phyloP scores from a whole-genome alignment of 192 early-diverging fungal species.

The Oehlia diaphana region DNA sequence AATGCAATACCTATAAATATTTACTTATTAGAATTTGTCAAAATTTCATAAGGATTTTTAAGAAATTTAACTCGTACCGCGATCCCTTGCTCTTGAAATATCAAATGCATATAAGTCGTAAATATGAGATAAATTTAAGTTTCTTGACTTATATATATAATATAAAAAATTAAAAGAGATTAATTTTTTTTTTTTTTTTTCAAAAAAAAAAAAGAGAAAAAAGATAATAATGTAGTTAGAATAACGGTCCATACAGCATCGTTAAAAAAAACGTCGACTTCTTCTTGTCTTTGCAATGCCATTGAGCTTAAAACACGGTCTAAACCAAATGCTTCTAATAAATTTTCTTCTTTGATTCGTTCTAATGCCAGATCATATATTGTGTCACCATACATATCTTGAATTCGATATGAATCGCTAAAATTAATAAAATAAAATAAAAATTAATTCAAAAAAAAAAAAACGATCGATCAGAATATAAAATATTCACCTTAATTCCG shows the following conservation, averaged over 20 bases:
- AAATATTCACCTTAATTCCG: constrained; percentile 4
- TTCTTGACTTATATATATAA: neutral
- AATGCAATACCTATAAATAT: constrained; percentile 17
- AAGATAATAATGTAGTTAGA: too few relatives aligned
- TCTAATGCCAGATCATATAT: neutral
- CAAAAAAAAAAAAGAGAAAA: too few relatives aligned
- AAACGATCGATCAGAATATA: neutral
- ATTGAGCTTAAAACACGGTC: constrained; percentile 8
- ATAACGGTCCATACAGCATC: too few relatives aligned
- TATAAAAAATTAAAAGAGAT: neutral
- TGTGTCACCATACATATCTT: constrained; percentile 18
- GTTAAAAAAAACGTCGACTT: constrained; percentile 16
- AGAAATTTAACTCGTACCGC: neutral
- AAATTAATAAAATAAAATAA: neutral
- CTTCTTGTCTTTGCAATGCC: constrained; percentile 22
- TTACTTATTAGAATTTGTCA: neutral
- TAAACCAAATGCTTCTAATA: constrained; percentile 12
- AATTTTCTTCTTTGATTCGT: neutral
- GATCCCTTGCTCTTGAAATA: constrained; percentile 6
- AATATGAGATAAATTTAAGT: neutral
- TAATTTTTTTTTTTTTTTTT: too few relatives aligned
- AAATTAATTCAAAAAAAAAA: neutral
- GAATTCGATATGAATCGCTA: constrained; percentile 16
- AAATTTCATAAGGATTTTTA: neutral
- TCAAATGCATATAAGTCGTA: constrained; percentile 11